Evolutionary conservation across 768 basidiomycete genomes (phyloP).

Genomic region (Lactifluus hygrophoroides): DNA sequence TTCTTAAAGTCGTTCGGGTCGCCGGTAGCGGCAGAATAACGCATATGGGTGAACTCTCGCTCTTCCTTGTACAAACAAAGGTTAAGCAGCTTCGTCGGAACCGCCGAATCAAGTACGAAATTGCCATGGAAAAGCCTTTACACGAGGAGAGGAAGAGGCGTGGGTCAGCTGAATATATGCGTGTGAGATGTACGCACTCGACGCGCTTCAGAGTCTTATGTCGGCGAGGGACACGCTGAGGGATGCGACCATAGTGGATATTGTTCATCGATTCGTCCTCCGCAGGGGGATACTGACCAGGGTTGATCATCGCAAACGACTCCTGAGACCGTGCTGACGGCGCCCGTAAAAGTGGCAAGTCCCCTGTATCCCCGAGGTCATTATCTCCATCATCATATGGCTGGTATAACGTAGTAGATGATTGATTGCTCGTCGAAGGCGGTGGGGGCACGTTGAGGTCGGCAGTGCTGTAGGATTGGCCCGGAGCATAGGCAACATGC

Average conservation of each 20-base stretch:
- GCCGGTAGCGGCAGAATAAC: constrained; percentile 92
- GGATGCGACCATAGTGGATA: constrained; percentile 84
- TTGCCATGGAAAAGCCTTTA: constrained; percentile 82
- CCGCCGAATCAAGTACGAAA: constrained; percentile 82
- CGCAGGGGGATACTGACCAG: constrained; percentile 34
- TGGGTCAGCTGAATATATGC: neutral
- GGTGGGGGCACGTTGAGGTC: constrained; percentile 21
- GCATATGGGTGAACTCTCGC: constrained; percentile 92
- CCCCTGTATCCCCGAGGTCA: constrained; percentile 41
- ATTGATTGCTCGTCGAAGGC: constrained; percentile 12
- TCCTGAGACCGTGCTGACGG: constrained; percentile 18
- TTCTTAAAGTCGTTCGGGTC: constrained; percentile 90
- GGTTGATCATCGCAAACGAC: constrained; percentile 29
- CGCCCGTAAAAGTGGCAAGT: constrained; percentile 53
- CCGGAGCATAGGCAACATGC: neutral
- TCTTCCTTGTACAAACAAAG: constrained; percentile 71
- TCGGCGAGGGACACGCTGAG: constrained; percentile 79
- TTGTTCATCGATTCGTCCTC: constrained; percentile 40
- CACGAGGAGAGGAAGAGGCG: neutral
- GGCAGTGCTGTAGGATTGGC: constrained; percentile 6
- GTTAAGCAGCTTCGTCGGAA: constrained; percentile 85
- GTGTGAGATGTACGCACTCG: constrained; percentile 42
- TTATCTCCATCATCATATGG: constrained; percentile 28
- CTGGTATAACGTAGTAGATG: constrained; percentile 14
- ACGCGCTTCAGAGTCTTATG: constrained; percentile 94